These are phyloP conservation scores for Yamadazyma sp. DNA, from an alignment of 1,139 yeast species.

Conservation along the genomic window DNA sequence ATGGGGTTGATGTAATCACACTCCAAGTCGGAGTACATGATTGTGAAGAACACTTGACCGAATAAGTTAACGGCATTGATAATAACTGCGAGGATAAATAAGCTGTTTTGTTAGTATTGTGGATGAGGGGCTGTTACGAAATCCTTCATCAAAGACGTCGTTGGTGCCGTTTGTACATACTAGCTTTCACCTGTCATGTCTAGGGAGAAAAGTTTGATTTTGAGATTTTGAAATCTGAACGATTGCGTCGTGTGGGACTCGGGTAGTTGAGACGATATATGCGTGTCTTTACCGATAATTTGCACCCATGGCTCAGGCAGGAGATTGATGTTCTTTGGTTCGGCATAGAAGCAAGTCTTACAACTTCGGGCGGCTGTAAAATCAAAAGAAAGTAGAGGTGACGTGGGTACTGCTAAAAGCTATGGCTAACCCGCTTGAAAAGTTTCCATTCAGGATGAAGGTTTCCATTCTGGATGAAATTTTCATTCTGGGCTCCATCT, in stretches of 20 bases:
- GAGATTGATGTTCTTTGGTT: not conserved
- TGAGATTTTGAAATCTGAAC: not conserved
- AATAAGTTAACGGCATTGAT: conserved; percentile 85
- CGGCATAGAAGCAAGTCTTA: too few species aligned
- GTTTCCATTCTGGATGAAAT: too few species aligned
- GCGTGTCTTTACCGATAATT: too few species aligned
- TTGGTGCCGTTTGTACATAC: too few species aligned
- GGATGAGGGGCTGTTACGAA: not conserved
- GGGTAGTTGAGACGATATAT: not conserved
- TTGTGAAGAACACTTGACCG: conserved; percentile 88
- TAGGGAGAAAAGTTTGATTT: conserved; percentile 1
- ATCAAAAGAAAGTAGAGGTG: too few species aligned
- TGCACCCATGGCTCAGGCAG: too few species aligned
- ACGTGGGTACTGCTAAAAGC: too few species aligned
- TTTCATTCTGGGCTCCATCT: too few species aligned
- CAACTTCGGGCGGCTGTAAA: too few species aligned
- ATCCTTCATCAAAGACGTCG: too few species aligned
- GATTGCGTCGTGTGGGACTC: conserved; percentile 1
- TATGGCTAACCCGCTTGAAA: too few species aligned
- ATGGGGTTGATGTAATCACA: conserved; percentile 96
- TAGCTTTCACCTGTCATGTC: conserved; percentile 32
- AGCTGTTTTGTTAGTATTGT: conserved; percentile 31
- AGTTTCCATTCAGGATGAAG: too few species aligned
- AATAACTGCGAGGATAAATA: conserved; percentile 82
- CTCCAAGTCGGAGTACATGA: conserved; percentile 90